A percentile compares a stretch with the other conserved stretches of the same genome.
Conservation (phyloP, 805 yeast species). For the Osmozyma mogii region DNA sequence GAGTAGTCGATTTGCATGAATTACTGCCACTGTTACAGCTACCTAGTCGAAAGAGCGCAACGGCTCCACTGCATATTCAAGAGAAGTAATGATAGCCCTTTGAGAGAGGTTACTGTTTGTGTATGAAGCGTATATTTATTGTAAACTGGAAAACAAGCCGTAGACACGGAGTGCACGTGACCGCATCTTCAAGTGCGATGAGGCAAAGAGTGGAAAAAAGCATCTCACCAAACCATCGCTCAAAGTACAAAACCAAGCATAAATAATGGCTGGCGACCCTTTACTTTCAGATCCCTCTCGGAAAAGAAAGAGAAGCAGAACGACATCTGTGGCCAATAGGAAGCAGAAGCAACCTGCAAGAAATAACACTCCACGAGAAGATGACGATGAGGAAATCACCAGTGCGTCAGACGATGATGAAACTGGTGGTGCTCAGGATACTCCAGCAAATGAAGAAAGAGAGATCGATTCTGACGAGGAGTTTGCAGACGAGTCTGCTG, state of each 20-base stretch:
- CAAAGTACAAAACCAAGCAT: too few species aligned
- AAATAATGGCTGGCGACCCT: slow-evolving; percentile 48
- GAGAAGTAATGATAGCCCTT: too few species aligned
- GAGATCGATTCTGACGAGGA: slow-evolving; percentile 61
- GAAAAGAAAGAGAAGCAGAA: slow-evolving; percentile 36
- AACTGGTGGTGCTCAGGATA: slow-evolving; percentile 17
- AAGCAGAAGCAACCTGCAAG: slow-evolving; percentile 10
- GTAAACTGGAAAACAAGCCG: too few species aligned
- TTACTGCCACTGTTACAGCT: too few species aligned
- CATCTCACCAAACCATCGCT: too few species aligned
- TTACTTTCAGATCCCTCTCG: slow-evolving; percentile 55
- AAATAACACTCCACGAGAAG: slow-evolving; percentile 6
- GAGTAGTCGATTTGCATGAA: slow-evolving; percentile 31
- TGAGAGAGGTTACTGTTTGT: too few species aligned
- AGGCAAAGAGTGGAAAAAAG: too few species aligned
- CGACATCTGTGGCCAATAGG: slow-evolving; percentile 14
- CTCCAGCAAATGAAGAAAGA: slow-evolving; percentile 22
- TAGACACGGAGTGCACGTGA: too few species aligned
- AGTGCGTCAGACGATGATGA: slow-evolving; percentile 44
- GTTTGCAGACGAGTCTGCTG: slow-evolving; percentile 68
- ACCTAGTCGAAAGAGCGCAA: too few species aligned
- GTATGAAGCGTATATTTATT: too few species aligned
- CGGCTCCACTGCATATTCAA: too few species aligned
- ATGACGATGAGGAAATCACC: slow-evolving; percentile 49
- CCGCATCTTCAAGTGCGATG: too few species aligned